These are phyloP conservation scores for Sordariomycetes sp. DNA, from an alignment of 2,329 filamentous ascomycete genomes.

Conservation along the genomic window DNA sequence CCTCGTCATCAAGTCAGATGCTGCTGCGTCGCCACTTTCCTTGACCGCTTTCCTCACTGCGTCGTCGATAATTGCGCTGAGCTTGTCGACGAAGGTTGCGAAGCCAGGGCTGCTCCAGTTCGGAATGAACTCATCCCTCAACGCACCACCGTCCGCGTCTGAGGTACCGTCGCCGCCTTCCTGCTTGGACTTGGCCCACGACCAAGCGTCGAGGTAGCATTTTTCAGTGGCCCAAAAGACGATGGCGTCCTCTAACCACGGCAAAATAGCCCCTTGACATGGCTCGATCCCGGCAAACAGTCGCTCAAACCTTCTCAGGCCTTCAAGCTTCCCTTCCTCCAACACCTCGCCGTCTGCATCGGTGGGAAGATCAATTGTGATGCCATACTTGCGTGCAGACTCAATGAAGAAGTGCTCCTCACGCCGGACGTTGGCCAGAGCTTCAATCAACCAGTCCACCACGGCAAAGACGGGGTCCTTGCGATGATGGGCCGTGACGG, in stretches of 20 bases:
- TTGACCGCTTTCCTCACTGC: slow-evolving; percentile 32
- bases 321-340: slow-evolving; percentile 24
- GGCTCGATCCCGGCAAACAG: slow-evolving; percentile 47
- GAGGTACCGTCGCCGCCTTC: slow-evolving; percentile 5
- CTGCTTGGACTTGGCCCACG: slow-evolving; percentile 31
- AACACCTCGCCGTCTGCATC: slow-evolving; percentile 12
- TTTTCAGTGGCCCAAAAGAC: slow-evolving; percentile 73
- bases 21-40: slow-evolving; percentile 18
- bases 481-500: background rate
- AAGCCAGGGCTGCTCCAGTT: slow-evolving; percentile 61
- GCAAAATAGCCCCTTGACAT: slow-evolving; percentile 30
- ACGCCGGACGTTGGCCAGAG: slow-evolving; percentile 55
- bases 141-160: slow-evolving; percentile 55
- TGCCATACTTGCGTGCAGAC: slow-evolving; percentile 49
- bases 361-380: slow-evolving; percentile 34
- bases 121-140: slow-evolving; percentile 55
- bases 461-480: slow-evolving; percentile 18
- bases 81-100: slow-evolving; percentile 43
- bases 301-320: slow-evolving; percentile 25
- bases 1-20: slow-evolving; percentile 22
- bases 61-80: slow-evolving; percentile 46
- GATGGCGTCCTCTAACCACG: slow-evolving; percentile 56
- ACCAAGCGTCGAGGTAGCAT: slow-evolving; percentile 53
- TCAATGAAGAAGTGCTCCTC: slow-evolving; percentile 62
- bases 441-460: slow-evolving; percentile 53